Conservation (phyloP, 371 early-diverging fungal genomes). For the Entomophthora muscae region DNA sequence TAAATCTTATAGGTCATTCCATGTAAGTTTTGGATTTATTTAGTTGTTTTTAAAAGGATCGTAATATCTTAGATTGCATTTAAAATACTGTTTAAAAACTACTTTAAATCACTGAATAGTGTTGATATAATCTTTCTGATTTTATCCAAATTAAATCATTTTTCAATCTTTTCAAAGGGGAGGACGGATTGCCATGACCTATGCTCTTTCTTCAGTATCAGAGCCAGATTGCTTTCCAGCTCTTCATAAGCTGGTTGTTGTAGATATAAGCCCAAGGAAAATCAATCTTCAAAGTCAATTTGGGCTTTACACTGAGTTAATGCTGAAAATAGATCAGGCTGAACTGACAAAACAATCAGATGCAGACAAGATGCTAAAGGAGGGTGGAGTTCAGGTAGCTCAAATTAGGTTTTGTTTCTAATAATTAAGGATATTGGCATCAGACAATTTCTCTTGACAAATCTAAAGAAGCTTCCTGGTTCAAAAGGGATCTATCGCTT, state of each 20-base stretch:
- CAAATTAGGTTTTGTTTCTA: not conserved
- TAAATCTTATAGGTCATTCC: conserved; percentile 72
- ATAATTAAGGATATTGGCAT: conserved; percentile 28
- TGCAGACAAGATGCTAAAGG: conserved; percentile 53
- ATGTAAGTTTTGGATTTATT: no score
- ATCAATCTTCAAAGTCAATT: conserved; percentile 33
- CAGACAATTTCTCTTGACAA: conserved; percentile 80
- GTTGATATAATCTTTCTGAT: no score
- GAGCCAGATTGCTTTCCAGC: not conserved
- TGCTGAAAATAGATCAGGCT: conserved; percentile 44
- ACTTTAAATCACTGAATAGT: no score
- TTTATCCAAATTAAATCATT: not conserved
- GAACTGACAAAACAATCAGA: conserved; percentile 34
- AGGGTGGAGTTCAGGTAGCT: conserved; percentile 18
- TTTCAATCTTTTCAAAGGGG: conserved; percentile 28
- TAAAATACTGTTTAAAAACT: no score
- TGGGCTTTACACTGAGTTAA: conserved; percentile 31
- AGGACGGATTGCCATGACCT: conserved; percentile 75
- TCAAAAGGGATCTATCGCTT: conserved; percentile 25
- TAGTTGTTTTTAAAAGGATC: no score
- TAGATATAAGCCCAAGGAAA: conserved; percentile 66
- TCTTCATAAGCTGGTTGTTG: conserved; percentile 43
- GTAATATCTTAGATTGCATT: no score
- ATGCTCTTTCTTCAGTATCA: conserved; percentile 28
- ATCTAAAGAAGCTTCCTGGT: conserved; percentile 38